Base-by-base conservation (phyloP, 495 filamentous ascomycete species). In the Aspergillus baeticus region DNA sequence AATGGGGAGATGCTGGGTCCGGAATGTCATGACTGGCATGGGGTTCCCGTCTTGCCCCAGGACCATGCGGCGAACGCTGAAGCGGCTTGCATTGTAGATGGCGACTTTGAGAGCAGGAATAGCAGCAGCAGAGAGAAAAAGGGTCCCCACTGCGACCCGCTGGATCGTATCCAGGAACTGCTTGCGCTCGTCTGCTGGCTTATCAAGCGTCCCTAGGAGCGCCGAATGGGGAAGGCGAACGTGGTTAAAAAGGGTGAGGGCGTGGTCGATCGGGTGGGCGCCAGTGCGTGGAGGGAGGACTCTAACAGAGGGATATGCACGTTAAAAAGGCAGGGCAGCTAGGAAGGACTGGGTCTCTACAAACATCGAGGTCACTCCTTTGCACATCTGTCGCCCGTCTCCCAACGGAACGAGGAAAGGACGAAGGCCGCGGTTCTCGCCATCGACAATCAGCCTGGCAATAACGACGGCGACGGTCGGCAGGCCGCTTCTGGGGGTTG, bases 1-100 rank as follows among this genome's bases (percentile, higher is more conserved):
- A 1, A 76, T 69, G 5, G 71, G 71, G 3, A 66, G 50, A 18
- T 71, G 64, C 41, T 74, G 70, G 3, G 69, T 74, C n/a, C 68
- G 55, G 49, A 76, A 70, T 6, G 51, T 51, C 15, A 76, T 69
- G 7, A 74, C 64, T 0, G 73, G 60, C 37, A 39, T 39, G 6
- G 35, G 22, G 13, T 43, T 31, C 8, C 38, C 26, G 7, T 43
- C 38, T n/a, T n/a, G 15, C 5, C 37, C 50, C 5, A 23, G 13
- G 0, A 73, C 65, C 15, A 37, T 56, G 14, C 71, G 62, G 13
- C 38, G 49, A 5, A 59, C 26, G 36, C 69, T 71, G 44, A 63
- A 71, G 41, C 50, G 58, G 10, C 69, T 58, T 5, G 59, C 61
- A 31, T 63, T 68, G 46, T 57, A 69, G 1, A 60, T 52, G 21